Base-by-base conservation (phyloP, 2,329 filamentous ascomycete species). In the Sclerotinia trifoliorum region DNA sequence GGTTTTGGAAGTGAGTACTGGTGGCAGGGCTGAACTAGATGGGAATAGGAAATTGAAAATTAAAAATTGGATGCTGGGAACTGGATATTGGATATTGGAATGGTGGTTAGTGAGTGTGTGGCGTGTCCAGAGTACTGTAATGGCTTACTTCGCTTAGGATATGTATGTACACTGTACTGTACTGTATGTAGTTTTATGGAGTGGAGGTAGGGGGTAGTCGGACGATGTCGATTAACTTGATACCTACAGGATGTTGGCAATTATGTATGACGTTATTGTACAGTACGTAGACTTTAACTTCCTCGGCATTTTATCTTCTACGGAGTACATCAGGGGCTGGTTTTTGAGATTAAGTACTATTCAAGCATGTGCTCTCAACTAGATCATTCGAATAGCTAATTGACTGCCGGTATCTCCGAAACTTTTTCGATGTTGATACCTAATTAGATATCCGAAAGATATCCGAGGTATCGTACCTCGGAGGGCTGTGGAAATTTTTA, bases 21-120 rank as follows among this genome's bases (percentile, higher is more conserved):
- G 29, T 35, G 32, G 29, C 44, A 62, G 29, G 58, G 58, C 58
- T 51, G 58, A 62, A 48, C 58, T 62, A 49, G 58, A 24, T 62
- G 21, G 29, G 29, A 35, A 42, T 26, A n/a, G 52, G 29, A 55
- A 57, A 19, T 15, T 8, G n/a, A 21, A 19, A 19, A 26, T 2
- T 13, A 15, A 21, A 19, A 24, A 26, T 1, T 42, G 35, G 35
- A 6, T 32, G 32, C 32, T 32, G 32, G 32, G 6, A 6, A 7
- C 32, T 32, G 32, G 29, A 29, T 29, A 5, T 5, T 35, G 21
- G 44, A 24, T 10, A 26, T 8, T 10, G 35, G 8, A 5, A n/a
- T 32, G 3, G 42, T 32, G 10, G 35, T 60, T 32, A 5, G 19
- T n/a, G 5, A 1, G 10, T 17, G 5, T 29, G 29, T 29, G 29